These are phyloP conservation scores for Lasiodiplodia theobromae DNA, from an alignment of 2,329 filamentous ascomycete genomes.

Conservation along the genomic window DNA sequence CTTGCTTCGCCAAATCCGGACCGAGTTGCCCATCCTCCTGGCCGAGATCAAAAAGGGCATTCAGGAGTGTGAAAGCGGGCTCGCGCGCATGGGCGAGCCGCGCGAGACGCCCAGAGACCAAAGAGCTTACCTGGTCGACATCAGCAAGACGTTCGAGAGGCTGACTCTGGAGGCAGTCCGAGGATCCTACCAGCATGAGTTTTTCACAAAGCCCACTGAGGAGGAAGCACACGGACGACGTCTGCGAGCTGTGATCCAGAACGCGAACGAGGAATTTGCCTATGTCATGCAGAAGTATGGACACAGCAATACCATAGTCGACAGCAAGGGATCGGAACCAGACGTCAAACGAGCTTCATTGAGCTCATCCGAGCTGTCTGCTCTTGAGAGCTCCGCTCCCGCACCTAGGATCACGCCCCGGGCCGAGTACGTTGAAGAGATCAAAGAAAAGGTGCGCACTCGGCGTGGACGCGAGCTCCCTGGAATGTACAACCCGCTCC, in stretches of 20 bases:
- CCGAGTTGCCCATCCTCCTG: constrained; percentile 39
- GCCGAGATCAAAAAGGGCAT: constrained; percentile 56
- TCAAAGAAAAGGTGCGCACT: constrained; percentile 32
- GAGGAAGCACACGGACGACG: constrained; percentile 42
- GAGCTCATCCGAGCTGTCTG: background rate
- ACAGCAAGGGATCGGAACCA: constrained; percentile 17
- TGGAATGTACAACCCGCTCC: constrained; percentile 65
- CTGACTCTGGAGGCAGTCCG: constrained; percentile 57
- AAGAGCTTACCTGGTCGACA: constrained; percentile 53
- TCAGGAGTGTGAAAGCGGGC: constrained; percentile 34
- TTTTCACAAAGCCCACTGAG: constrained; percentile 18
- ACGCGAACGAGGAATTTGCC: constrained; percentile 56
- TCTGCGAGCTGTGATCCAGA: constrained; percentile 61
- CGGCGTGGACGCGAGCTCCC: constrained; percentile 64
- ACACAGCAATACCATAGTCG: constrained; percentile 44
- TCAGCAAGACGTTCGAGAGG: constrained; percentile 53
- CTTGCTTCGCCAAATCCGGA: constrained; percentile 42
- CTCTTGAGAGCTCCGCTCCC: constrained; percentile 25
- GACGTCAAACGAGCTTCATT: background rate
- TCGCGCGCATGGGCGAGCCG: constrained; percentile 58
- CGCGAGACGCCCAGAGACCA: constrained; percentile 57
- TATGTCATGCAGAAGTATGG: constrained; percentile 50
- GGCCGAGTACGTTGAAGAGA: constrained; percentile 27
- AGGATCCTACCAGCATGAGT: constrained; percentile 43
- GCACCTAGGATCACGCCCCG: constrained; percentile 42